Percentiles rank a stretch among this genome's conserved stretches.
phyloP scores from a whole-genome alignment of 164 flowering plant genomes.

The Macadamia tetraphylla region DNA sequence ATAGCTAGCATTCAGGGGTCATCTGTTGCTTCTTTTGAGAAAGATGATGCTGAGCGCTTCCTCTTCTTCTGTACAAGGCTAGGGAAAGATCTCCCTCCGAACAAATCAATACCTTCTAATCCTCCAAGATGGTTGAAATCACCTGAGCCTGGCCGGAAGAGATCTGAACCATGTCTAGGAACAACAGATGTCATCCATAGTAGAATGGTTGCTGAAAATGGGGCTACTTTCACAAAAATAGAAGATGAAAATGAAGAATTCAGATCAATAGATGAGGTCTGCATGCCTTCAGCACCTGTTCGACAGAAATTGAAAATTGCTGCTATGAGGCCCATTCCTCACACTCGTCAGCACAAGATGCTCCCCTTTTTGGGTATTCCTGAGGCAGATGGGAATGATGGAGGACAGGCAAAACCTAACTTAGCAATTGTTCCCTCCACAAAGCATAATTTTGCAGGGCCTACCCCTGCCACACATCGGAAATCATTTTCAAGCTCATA shows the following conservation, averaged over 20 bases:
- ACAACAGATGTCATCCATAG: slow-evolving; percentile 5
- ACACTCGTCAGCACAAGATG: slow-evolving; percentile 63
- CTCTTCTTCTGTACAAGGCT: slow-evolving; percentile 61
- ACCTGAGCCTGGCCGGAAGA: slow-evolving; percentile 70
- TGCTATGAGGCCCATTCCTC: slow-evolving; percentile 96
- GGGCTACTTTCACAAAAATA: slow-evolving; percentile 5
- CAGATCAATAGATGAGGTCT: slow-evolving; percentile 19
- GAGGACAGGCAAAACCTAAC: slow-evolving; percentile 44
- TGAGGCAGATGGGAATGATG: slow-evolving; percentile 49
- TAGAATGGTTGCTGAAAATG: slow-evolving; percentile 13
- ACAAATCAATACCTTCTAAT: slow-evolving; percentile 15
- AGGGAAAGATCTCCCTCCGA: slow-evolving; percentile 19
- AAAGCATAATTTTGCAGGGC: slow-evolving; percentile 42
- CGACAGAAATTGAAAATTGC: slow-evolving; percentile 55
- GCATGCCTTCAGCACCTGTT: slow-evolving; percentile 16
- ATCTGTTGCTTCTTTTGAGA: slow-evolving; percentile 91
- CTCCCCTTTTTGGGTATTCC: slow-evolving; percentile 55
- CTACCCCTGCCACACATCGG: slow-evolving; percentile 49
- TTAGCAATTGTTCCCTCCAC: slow-evolving; percentile 35
- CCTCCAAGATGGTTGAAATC: slow-evolving; percentile 72
- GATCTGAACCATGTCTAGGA: slow-evolving; percentile 31
- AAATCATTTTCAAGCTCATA: slow-evolving; percentile 60
- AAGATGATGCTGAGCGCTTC: slow-evolving; percentile 84
- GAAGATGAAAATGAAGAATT: slow-evolving; percentile 16
- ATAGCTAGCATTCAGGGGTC: slow-evolving; percentile 89